Evolutionary conservation across 495 filamentous ascomycete genomes (phyloP), one percentile per base, ranked within the genome.

Genomic region (Hypomontagnella submonticulosa): DNA sequence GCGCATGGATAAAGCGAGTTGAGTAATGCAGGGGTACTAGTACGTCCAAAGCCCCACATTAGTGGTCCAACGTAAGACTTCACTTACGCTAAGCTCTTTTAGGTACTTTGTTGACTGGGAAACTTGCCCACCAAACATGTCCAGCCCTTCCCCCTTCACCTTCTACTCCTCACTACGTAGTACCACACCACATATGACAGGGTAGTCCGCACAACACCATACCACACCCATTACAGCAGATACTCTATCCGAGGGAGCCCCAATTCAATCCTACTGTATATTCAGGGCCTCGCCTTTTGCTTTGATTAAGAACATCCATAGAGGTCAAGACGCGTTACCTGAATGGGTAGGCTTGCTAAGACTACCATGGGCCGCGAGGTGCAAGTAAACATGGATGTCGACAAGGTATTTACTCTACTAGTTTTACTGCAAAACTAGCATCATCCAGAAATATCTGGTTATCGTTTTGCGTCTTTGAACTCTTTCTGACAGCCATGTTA

Each of bases 361-460:
- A 49, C 69, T 36, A 48, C 57, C 32, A 62, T 65, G 66, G 63
- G 62, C 42, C 63, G 71, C 50, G 63, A 70, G 50, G 65, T 67
- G 55, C 72, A 76, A 69, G 76, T 71, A 67, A 76, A 75, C 71
- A 77, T 72, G 72, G 78, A 75, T 60, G 68, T 57, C 46, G 75
- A 78, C 57, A 73, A 79, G 77, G 80, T 82, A 66, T 23, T 71
- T 18, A 19, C 12, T 23, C 12, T 27, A 6, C 36, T n/a, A 41
- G 33, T n/a, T 15, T 11, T 16, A 12, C 7, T 12, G 1, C n/a
- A 19, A 8, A 19, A 36, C 43, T 40, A n/a, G 18, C 27, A 9
- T 18, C 0, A 27, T 27, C 23, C 6, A 6, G 3, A 6, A 27
- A 27, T 27, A 2, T 6, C 23, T 27, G 6, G 23, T 6, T 27